A percentile compares a stretch with the other conserved stretches of the same genome.
These are phyloP conservation scores for Allium sativum DNA, from an alignment of 106 monocot species.

Conservation along the genomic window DNA sequence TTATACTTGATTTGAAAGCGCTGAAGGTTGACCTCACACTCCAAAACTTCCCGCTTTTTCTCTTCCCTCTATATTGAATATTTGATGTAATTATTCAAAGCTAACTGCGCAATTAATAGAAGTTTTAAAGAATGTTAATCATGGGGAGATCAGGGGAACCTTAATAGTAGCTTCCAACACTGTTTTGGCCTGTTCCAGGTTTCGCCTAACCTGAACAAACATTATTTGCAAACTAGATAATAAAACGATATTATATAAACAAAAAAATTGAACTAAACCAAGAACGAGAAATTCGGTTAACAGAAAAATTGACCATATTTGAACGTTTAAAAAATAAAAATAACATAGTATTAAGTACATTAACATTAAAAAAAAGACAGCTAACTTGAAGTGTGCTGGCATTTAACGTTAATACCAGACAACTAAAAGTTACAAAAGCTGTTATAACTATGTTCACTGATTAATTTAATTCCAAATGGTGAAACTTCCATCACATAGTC, in stretches of 20 bases:
- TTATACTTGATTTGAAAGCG: slow-evolving; percentile 77
- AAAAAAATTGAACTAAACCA: no score
- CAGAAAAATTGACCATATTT: no score
- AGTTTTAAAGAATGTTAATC: not conserved
- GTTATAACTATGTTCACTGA: no score
- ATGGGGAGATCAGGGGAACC: slow-evolving; percentile 25
- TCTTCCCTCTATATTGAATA: slow-evolving; percentile 73
- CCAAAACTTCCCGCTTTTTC: slow-evolving; percentile 70
- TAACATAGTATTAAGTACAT: no score
- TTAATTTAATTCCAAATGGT: no score
- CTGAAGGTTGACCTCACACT: slow-evolving; percentile 71
- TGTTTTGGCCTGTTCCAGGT: slow-evolving; percentile 79
- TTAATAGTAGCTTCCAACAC: slow-evolving; percentile 70
- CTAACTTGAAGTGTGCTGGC: no score
- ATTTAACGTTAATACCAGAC: no score
- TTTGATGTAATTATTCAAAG: not conserved
- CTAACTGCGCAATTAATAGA: not conserved
- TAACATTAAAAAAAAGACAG: no score
- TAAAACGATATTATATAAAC: no score
- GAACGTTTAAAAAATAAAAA: no score
- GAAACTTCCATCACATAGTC: slow-evolving; percentile 1
- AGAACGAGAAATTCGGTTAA: no score
- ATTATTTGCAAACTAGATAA: not conserved
- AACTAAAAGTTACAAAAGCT: no score
- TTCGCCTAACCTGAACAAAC: slow-evolving; percentile 74